phyloP scores from a whole-genome alignment of 1,284 basidiomycete genomes.

The Ceratobasidium sp. region DNA sequence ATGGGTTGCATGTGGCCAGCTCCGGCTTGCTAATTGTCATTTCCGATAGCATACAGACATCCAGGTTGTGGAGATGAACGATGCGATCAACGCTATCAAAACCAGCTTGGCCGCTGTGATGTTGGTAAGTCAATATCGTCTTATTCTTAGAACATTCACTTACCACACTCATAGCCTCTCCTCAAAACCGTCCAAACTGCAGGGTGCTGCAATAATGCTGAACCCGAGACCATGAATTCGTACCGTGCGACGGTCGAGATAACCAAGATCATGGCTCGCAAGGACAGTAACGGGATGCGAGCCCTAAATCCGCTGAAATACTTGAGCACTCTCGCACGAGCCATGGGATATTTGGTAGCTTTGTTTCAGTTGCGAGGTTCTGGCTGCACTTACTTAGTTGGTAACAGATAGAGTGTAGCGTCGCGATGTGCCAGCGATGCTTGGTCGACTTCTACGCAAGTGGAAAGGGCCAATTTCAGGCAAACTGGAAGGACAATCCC shows the following conservation, averaged over 20 bases:
- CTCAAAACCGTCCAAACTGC: constrained; percentile 54
- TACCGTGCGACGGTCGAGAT: constrained; percentile 35
- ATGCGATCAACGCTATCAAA: constrained; percentile 44
- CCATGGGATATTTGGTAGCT: constrained; percentile 84
- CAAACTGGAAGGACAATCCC: constrained; percentile 62
- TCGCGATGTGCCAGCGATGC: constrained; percentile 79
- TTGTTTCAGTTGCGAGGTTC: constrained; percentile 10
- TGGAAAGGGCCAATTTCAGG: constrained; percentile 53
- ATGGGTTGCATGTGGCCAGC: not conserved
- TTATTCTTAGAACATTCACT: constrained; percentile 15
- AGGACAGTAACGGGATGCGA: constrained; percentile 9
- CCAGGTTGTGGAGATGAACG: constrained; percentile 41
- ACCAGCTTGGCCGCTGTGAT: constrained; percentile 74
- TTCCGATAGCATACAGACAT: constrained; percentile 37
- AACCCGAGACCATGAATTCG: constrained; percentile 41
- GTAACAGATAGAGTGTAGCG: constrained; percentile 81
- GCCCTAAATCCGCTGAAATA: constrained; percentile 58
- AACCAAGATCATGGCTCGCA: constrained; percentile 44
- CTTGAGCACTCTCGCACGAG: constrained; percentile 72
- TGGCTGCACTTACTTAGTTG: not conserved
- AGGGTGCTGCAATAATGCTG: constrained; percentile 40
- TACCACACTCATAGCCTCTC: constrained; percentile 46
- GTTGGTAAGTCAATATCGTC: constrained; percentile 67
- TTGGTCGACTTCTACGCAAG: constrained; percentile 61
- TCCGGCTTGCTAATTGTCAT: not conserved